These are phyloP conservation scores for Trypanosoma lewisi DNA, from an alignment of 208 protist genomes.

Conservation along the genomic window DNA sequence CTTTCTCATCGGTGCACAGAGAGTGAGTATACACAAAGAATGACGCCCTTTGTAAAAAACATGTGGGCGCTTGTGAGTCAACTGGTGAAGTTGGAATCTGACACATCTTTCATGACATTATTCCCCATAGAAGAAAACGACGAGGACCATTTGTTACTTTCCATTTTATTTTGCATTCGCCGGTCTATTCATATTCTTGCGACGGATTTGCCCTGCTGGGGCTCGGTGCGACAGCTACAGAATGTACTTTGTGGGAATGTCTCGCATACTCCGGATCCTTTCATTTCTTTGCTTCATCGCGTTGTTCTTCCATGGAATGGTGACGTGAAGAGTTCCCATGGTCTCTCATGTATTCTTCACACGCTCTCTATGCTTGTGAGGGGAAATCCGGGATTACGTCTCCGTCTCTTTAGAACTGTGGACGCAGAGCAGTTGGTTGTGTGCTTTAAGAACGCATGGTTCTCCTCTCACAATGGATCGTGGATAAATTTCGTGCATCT, in stretches of 20 bases:
- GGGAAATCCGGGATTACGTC: constrained; percentile 27
- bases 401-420: constrained; percentile 29
- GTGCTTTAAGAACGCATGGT: constrained; percentile 34
- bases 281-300: constrained; percentile 50
- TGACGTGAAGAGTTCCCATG: constrained; percentile 22
- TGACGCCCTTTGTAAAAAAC: constrained; percentile 28
- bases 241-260: constrained; percentile 29
- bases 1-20: constrained; percentile 28
- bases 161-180: constrained; percentile 37
- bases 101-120: neutral
- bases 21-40: constrained; percentile 21
- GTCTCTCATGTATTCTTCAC: constrained; percentile 25
- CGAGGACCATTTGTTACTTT: constrained; percentile 26
- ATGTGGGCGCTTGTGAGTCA: constrained; percentile 34
- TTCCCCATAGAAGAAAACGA: constrained; percentile 5
- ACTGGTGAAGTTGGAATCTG: constrained; percentile 23
- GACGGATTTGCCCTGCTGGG: constrained; percentile 10
- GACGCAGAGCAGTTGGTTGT: constrained; percentile 29
- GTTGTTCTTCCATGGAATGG: constrained; percentile 44
- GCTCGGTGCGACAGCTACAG: constrained; percentile 39
- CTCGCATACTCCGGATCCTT: constrained; percentile 25
- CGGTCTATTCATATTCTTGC: constrained; percentile 23
- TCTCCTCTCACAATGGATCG: constrained; percentile 26
- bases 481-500: constrained; percentile 27
- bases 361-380: constrained; percentile 33